Evolutionary conservation across 371 early-diverging fungal genomes (phyloP), one percentile per base, ranked within the genome.

Genomic region (Mucor sp.): DNA sequence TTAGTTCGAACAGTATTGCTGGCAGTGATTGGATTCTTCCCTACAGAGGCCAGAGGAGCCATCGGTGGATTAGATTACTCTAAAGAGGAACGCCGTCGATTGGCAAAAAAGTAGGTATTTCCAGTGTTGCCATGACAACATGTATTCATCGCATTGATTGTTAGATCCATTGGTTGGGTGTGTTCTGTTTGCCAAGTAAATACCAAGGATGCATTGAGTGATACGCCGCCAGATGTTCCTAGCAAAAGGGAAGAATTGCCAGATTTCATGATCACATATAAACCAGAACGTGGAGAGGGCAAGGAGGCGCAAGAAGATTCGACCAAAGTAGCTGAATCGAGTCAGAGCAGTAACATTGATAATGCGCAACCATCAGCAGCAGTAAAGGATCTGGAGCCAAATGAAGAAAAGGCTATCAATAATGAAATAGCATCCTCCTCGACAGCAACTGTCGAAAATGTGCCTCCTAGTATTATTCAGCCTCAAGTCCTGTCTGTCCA

Each of bases 31-130:
- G 90, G 86, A 63, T 89, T 94, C 73, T 83, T 93, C 69, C 87
- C 90, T 14, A 90, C 87, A 0, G 78, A 87, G 71, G 85, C 92
- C 1, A 90, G 93, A 71, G 92, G 92, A 6, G 94, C 95, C 2
- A 89, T 97, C 30, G 98, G 97, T 27, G 92, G 93, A 0, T 68
- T 97, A 12, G 93, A 94, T 62, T 89, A 86, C 39, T 78, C 88
- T 30, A 85, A 86, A 27, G 90, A 85, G 19, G 93, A 91, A 65
- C 83, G 95, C 4, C 77, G 69, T 68, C 68, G 50, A 21, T 72
- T 89, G 19, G 97, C 97, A 7, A 82, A 76, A 68, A 70, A 74
- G 83, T 91, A 82, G 63, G 74, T 43, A 27, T 41, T 41, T 5
- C 17, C 17, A 41, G 14, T 15, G 27, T 27, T n/a, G 11, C 21